These are phyloP conservation scores for Fusarium sp. DNA, from an alignment of 2,329 filamentous ascomycete species.

Conservation along the genomic window DNA sequence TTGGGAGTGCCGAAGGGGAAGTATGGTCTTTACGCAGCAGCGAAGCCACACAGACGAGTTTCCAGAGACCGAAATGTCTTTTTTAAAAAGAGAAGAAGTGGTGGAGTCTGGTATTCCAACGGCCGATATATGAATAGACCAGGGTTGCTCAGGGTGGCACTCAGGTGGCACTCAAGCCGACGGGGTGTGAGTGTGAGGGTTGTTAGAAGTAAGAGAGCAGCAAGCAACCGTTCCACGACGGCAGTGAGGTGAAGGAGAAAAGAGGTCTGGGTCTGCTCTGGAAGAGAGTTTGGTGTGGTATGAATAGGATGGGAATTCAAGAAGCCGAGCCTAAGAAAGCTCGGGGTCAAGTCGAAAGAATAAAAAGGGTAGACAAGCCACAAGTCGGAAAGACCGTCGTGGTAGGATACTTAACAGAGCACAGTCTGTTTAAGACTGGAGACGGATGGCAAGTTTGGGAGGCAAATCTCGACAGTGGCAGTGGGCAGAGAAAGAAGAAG, in stretches of 20 bases:
- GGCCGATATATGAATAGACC: conserved; percentile 32
- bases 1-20: not conserved
- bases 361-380: conserved; percentile 15
- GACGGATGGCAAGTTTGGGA: conserved; percentile 20
- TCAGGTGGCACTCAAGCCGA: conserved; percentile 30
- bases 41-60: not conserved
- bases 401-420: conserved; percentile 20
- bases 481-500: conserved; percentile 19
- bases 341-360: conserved; percentile 5
- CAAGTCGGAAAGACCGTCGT: conserved; percentile 11
- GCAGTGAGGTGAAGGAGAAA: not conserved
- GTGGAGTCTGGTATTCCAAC: conserved; percentile 31
- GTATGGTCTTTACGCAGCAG: not conserved
- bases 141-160: conserved; percentile 31
- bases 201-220: conserved; percentile 17
- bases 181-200: conserved; percentile 2
- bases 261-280: not conserved
- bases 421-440: conserved; percentile 8
- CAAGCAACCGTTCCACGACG: conserved; percentile 7
- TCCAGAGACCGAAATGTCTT: not conserved
- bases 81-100: conserved; percentile 17
- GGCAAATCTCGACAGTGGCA: conserved; percentile 19
- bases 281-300: not conserved
- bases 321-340: conserved; percentile 8
- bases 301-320: not conserved